These are phyloP conservation scores for Hysterangium stoloniferum DNA, from an alignment of 768 basidiomycete species.

Conservation along the genomic window DNA sequence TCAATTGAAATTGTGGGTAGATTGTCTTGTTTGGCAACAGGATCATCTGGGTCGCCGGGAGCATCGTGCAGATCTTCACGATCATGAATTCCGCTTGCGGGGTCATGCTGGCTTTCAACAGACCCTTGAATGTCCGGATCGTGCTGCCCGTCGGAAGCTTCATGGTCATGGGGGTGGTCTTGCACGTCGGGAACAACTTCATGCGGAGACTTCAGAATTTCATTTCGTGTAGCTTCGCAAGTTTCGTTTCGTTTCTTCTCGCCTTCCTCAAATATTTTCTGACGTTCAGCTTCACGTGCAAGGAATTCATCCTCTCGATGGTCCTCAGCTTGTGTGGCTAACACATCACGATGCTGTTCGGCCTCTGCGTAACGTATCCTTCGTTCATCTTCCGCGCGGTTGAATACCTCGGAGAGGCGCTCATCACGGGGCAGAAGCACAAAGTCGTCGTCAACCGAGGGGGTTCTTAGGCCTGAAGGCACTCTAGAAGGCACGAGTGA, in stretches of 20 bases:
- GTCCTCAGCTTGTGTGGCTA: constrained; percentile 54
- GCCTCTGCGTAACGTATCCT: constrained; percentile 50
- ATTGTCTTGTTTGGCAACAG: constrained; percentile 1
- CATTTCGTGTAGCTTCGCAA: constrained; percentile 41
- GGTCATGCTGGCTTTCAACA: background rate
- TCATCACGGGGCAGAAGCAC: background rate
- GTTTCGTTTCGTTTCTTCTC: constrained; percentile 55
- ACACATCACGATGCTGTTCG: constrained; percentile 41
- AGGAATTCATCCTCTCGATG: constrained; percentile 59
- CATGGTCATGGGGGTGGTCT: constrained; percentile 27
- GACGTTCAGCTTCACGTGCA: constrained; percentile 54
- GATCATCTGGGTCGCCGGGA: background rate
- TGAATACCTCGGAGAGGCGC: constrained; percentile 19
- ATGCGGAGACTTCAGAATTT: constrained; percentile 28
- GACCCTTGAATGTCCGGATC: background rate
- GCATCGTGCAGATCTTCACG: background rate
- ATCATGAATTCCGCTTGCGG: background rate
- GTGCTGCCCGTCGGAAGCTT: background rate
- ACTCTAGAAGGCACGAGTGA: no score
- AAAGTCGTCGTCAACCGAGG: background rate
- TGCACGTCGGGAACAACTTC: constrained; percentile 11
- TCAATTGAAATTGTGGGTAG: no score
- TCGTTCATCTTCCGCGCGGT: constrained; percentile 39
- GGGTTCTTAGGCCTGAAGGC: background rate
- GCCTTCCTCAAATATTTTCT: constrained; percentile 49